phyloP scores from a whole-genome alignment of 2,329 filamentous ascomycete species.

The Aspergillus sp. region DNA sequence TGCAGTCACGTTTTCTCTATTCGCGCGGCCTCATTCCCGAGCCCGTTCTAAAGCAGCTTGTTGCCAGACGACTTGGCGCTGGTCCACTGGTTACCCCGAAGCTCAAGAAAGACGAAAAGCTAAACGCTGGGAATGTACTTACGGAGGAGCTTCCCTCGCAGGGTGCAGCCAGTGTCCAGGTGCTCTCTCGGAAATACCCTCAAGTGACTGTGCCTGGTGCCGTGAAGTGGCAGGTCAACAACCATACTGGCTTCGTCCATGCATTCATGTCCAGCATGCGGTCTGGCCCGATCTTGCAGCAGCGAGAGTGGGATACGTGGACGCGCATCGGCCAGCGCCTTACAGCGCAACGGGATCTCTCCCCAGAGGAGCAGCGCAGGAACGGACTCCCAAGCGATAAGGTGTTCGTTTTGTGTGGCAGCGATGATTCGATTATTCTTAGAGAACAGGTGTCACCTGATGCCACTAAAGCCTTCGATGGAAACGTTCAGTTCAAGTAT shows the following conservation, averaged over 20 bases:
- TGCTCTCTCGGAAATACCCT: conserved; percentile 45
- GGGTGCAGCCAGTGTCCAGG: conserved; percentile 29
- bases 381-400: conserved; percentile 35
- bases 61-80: conserved; percentile 42
- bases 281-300: conserved; percentile 58
- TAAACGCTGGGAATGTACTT: conserved; percentile 33
- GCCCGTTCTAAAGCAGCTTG: conserved; percentile 43
- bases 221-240: conserved; percentile 59
- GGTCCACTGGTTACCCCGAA: conserved; percentile 27
- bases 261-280: conserved; percentile 64
- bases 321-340: conserved; percentile 44
- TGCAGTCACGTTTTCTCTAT: conserved; percentile 55
- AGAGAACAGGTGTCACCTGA: conserved; percentile 56
- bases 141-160: conserved; percentile 32
- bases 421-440: conserved; percentile 58
- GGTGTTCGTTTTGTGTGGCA: conserved; percentile 57
- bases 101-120: conserved; percentile 19
- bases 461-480: conserved; percentile 47
- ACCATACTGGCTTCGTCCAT: conserved; percentile 58
- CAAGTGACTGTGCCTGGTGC: conserved; percentile 51
- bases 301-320: conserved; percentile 52
- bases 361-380: conserved; percentile 16
- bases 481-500: conserved; percentile 48
- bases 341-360: conserved; percentile 28
- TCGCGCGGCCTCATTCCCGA: conserved; percentile 51